These are phyloP conservation scores for Lantana camara DNA, from an alignment of 257 asterid species.

Conservation along the genomic window DNA sequence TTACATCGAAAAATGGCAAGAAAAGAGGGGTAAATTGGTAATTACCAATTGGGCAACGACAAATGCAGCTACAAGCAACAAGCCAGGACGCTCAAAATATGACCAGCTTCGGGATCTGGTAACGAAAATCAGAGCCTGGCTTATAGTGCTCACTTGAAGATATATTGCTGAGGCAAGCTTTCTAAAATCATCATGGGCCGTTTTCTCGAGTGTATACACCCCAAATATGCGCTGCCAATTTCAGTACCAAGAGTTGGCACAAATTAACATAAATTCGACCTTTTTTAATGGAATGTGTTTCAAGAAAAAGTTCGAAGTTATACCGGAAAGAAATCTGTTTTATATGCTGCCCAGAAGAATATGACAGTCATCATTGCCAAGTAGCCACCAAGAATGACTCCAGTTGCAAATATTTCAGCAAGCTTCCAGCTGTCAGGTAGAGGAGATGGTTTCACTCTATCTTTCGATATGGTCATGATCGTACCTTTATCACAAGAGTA, in stretches of 20 bases:
- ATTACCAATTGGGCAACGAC: slow-evolving; percentile 76
- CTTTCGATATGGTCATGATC: slow-evolving; percentile 97
- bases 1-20: background rate
- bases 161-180: slow-evolving; percentile 96
- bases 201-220: slow-evolving; percentile 86
- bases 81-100: slow-evolving; percentile 89
- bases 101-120: slow-evolving; percentile 98
- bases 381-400: slow-evolving; percentile 86
- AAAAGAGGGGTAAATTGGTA: slow-evolving; percentile 16
- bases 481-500: slow-evolving; percentile 60
- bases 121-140: slow-evolving; percentile 94
- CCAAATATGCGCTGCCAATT: slow-evolving; percentile 67
- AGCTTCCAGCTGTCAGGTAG: slow-evolving; percentile 99
- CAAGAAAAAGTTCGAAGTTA: slow-evolving; percentile 12
- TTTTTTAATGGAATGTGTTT: too few relatives aligned
- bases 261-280: background rate
- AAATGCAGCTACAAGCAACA: slow-evolving; percentile 80
- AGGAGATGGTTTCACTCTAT: slow-evolving; percentile 96
- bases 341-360: slow-evolving; percentile 94
- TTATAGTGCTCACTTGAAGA: slow-evolving; percentile 96
- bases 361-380: slow-evolving; percentile 98
- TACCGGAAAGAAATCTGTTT: slow-evolving; percentile 91
- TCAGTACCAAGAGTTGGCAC: slow-evolving; percentile 15
- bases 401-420: slow-evolving; percentile 88
- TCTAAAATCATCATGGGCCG: slow-evolving; percentile 88